Base-by-base conservation (phyloP, 371 early-diverging fungal genomes). In the Mucor piriformis region DNA sequence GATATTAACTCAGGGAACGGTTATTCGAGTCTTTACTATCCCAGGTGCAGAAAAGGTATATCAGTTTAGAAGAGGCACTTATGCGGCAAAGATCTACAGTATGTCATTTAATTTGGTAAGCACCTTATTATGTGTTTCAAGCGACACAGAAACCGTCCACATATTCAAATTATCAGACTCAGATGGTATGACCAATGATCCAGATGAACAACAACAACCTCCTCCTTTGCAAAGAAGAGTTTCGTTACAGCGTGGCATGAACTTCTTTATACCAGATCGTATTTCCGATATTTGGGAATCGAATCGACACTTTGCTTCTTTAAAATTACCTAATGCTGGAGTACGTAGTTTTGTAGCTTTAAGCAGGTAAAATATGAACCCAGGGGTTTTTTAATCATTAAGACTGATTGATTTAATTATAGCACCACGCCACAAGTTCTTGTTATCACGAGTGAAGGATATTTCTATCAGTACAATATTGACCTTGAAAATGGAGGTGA, bases 211-310 rank as follows among this genome's bases (percentile, higher is more conserved):
- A 38, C 18, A 29, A 7, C 1, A 50, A 6, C 18, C 23, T 10
- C 6, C 21, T 8, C 29, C 50, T n/a, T 15, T 33, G 25, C 47
- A 48, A 27, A 57, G 57, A 35, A 35, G 49, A 57, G 33, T 23
- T 16, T 56, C 56, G 4, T 35, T 56, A 13, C 54, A 54, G 13
- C 50, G 58, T 24, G 88, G 87, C 46, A 88, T 93, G 12, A 89
- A 92, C 23, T 87, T 87, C 32, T 88, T 90, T 55, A 78, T 97
- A 37, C 98, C 98, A 4, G 92, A 91, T 40, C 77, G 81, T 57
- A 67, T 97, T 1, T 89, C 94, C 3, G 95, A 95, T 60, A 92
- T 96, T 65, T 95, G 91, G 92, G 97, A 97, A 61, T 96, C 97
- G 3, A 73, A 91, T 42, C 84, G 98, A 13, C 95, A 97, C 70